Base-by-base conservation (phyloP, 2,329 filamentous ascomycete genomes). In the Celoporthe dispersa region DNA sequence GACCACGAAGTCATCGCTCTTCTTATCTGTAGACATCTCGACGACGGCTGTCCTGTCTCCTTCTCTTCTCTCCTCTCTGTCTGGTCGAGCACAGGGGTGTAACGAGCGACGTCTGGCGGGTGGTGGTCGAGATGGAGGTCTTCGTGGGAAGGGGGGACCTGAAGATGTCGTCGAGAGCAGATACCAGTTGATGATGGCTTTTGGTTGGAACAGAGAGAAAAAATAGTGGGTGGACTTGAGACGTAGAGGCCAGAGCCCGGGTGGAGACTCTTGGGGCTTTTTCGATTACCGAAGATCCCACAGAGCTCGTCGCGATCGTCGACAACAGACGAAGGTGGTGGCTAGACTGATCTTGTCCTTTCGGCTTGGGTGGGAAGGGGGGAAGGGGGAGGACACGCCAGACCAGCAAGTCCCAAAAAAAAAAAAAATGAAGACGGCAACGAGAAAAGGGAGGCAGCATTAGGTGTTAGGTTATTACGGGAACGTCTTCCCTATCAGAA, bases 1-100 rank as follows among this genome's bases (percentile, higher is more conserved):
- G 79, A 93, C 86, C 73, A 87, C 83, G 78, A 91, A 93, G 79
- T 96, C 92, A 79, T 92, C 91, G 81, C 93, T 96, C 87, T 96
- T 97, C 80, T 94, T 94, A 85, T 96, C 92, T 77, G 91, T 62
- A 53, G 70, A 87, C 94, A 97, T 97, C 74, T 76, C 85, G 78
- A 75, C 72, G 73, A 72, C 7, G 64, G 61, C 28, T 60, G 55
- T 55, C 22, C 19, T 28, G 51, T 57, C 28, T 37, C 31, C n/a
- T 59, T 68, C 28, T 37, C 62, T 59, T n/a, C 28, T 63, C 1
- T 37, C 55, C 16, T 65, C 31, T 28, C 53, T 31, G 22, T 25
- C 37, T 31, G 37, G 9, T 33, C 37, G 51, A 16, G 51, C 60
- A 37, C 60, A 66, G 57, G 16, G 22, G 2, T 61, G 33, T 51